A percentile compares a stretch with the other conserved stretches of the same genome.
phyloP scores from a whole-genome alignment of 2,329 filamentous ascomycete genomes.

The Raffaelea arxii region DNA sequence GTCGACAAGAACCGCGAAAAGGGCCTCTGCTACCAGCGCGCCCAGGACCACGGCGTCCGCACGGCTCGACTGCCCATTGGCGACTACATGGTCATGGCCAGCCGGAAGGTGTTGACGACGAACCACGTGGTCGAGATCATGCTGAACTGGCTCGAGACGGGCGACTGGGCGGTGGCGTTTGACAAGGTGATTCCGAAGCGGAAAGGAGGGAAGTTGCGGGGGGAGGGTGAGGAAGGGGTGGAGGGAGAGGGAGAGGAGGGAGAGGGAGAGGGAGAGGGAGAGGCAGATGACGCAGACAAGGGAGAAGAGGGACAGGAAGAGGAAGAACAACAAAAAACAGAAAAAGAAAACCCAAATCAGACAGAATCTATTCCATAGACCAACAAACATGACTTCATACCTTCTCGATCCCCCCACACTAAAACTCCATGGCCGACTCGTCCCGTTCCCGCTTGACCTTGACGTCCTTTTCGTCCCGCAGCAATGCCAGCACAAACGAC shows the following conservation, averaged over 20 bases:
- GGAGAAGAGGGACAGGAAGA: conserved; percentile 2
- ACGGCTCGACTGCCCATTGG: conserved; percentile 91
- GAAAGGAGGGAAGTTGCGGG: conserved; percentile 67
- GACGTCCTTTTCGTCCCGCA: conserved; percentile 62
- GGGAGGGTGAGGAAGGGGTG: conserved; percentile 14
- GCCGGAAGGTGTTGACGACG: conserved; percentile 75
- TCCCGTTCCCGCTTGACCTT: conserved; percentile 48
- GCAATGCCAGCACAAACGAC: conserved; percentile 64
- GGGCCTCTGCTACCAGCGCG: conserved; percentile 80
- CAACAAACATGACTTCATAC: not conserved
- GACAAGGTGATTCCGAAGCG: conserved; percentile 79
- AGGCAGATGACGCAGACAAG: conserved; percentile 14
- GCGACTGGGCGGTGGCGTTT: conserved; percentile 89
- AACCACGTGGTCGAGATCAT: conserved; percentile 98
- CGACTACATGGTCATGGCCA: conserved; percentile 88
- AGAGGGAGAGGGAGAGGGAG: conserved; percentile 19
- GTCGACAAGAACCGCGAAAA: conserved; percentile 97
- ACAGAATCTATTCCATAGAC: no score
- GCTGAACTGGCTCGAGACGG: conserved; percentile 80
- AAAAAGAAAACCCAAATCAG: not conserved
- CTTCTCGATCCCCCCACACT: not conserved
- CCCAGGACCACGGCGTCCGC: conserved; percentile 63
- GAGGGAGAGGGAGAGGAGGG: conserved; percentile 19
- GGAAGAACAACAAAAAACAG: conserved; percentile 2
- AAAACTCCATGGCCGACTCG: conserved; percentile 45